Evolutionary conservation across 164 flowering plant genomes (phyloP), one percentile per base, ranked within the genome.

Genomic region (Magnolia officinalis): DNA sequence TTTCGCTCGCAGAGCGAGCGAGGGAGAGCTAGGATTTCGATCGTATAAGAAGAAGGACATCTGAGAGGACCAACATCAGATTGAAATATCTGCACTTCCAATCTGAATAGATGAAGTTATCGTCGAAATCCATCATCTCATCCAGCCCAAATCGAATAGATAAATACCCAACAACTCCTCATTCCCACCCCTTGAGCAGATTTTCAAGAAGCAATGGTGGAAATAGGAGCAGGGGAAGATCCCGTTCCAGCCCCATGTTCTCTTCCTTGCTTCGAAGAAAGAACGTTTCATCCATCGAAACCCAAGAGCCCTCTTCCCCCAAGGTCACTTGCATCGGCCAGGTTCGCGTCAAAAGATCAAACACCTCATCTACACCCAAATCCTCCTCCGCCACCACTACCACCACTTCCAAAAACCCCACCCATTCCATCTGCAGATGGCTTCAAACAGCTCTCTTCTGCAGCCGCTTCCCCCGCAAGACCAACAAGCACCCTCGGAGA

Each of bases 251-350:
- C 72, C 91, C 94, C 0, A 81, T 88, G 85, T 89, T 85, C 51
- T 74, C 52, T 8, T 20, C 26, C 19, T 20, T 63, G 70, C 64
- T 85, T 0, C 65, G 82, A 50, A 85, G 79, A 80, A 86, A 77
- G 76, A 83, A 77, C 45, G n/a, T 77, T 51, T 21, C 78, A 37
- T 79, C 73, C 67, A 69, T 74, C 58, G 85, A 79, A 75, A 79
- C 85, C 50, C 94, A 85, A 64, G 95, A 90, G 45, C 93, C 95
- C 8, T 80, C 90, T 29, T 91, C 93, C 10, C 95, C 95, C 1
- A 89, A 89, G 72, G 95, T 89, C 77, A 91, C 91, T 20, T 91
- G 93, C 81, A 86, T 91, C 49, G 95, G 92, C 1, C 92, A 89
- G 70, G 89, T 89, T 29, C 85, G 89, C 18, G 86, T 83, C 74